phyloP scores from a whole-genome alignment of 805 yeast genomes.

The Zygosaccharomyces siamensis region DNA sequence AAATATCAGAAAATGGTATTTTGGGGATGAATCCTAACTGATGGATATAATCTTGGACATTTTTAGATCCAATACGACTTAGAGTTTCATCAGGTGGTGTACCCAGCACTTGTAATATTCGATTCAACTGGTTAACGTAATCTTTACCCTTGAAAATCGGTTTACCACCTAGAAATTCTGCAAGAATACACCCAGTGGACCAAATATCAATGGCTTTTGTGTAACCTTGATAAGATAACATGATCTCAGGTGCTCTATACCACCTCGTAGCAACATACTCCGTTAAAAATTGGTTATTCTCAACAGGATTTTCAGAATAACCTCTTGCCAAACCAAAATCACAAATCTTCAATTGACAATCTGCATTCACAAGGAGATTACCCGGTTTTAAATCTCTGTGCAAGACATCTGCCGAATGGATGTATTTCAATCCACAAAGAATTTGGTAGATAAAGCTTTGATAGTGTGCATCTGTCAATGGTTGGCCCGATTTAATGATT shows the following conservation, averaged over 20 bases:
- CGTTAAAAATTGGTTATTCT: slow-evolving; percentile 89
- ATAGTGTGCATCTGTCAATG: slow-evolving; percentile 89
- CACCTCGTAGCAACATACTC: slow-evolving; percentile 98
- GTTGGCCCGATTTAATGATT: slow-evolving; percentile 89
- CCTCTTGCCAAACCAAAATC: slow-evolving; percentile 97
- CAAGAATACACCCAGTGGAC: slow-evolving; percentile 97
- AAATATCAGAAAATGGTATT: slow-evolving; percentile 63
- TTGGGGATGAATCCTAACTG: slow-evolving; percentile 78
- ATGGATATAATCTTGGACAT: slow-evolving; percentile 90
- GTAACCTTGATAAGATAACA: slow-evolving; percentile 89
- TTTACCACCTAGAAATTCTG: slow-evolving; percentile 84
- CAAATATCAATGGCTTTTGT: slow-evolving; percentile 96
- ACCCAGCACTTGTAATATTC: slow-evolving; percentile 83
- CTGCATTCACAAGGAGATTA: slow-evolving; percentile 86
- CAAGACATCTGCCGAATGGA: slow-evolving; percentile 87
- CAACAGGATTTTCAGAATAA: slow-evolving; percentile 72
- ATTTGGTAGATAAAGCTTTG: slow-evolving; percentile 91
- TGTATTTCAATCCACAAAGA: slow-evolving; percentile 81
- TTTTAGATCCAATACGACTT: slow-evolving; percentile 67
- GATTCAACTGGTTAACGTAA: slow-evolving; percentile 90
- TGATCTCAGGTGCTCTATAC: slow-evolving; percentile 98
- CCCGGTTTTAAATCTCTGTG: slow-evolving; percentile 96
- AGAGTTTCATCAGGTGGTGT: slow-evolving; percentile 77
- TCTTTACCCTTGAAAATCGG: slow-evolving; percentile 95
- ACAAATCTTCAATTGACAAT: slow-evolving; percentile 92